Base-by-base conservation (phyloP, 78 protist species). In the Dictyostelium capitatum region DNA sequence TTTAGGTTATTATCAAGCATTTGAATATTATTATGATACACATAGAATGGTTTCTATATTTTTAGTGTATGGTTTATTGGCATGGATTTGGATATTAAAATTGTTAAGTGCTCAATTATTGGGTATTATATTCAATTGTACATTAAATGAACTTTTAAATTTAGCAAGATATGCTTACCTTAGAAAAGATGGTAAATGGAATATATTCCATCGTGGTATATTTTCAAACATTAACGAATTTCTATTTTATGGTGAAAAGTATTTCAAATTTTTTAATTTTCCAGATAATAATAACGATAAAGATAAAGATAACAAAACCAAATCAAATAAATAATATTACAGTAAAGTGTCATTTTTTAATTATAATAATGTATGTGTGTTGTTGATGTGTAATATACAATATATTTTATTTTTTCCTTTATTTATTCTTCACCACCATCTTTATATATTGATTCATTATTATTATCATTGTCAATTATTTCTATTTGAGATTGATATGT, bases 21-120 rank as follows among this genome's bases (percentile, higher is more conserved):
- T 85, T 46, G 20, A 19, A 8, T 85, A 85, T 59, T 85, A 85
- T 59, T 85, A 75, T 85, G 83, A 85, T 75, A 72, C 59, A 11
- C 32, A 85, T 59, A 72, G 92, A 59, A 85, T 85, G 92, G 64
- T 85, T 47, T 75, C 92, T 14, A 85, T 85, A 17, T 85, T 74
- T 59, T 43, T 85, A 5, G 47, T 85, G 41, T 85, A 85, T 85
- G 92, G 92, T 25, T 28, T 74, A 15, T 43, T 53, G 17, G 92
- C 83, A n/a, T 51, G 78, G 57, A 48, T 59, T 12, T 85, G 83
- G 81, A 85, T 75, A 23, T 48, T 54, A 46, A 72, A 75, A 14
- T 85, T 85, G 41, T 59, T 85, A 41, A 37, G 82, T 37, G 81
- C 92, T 5, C 92, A 85, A 41, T 6, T 85, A 12, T 46, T 75